Percentiles rank a stretch among this genome's conserved stretches.
Conservation (phyloP, 2,329 filamentous ascomycete species). For the Phaeophleospora eucalypticola region DNA sequence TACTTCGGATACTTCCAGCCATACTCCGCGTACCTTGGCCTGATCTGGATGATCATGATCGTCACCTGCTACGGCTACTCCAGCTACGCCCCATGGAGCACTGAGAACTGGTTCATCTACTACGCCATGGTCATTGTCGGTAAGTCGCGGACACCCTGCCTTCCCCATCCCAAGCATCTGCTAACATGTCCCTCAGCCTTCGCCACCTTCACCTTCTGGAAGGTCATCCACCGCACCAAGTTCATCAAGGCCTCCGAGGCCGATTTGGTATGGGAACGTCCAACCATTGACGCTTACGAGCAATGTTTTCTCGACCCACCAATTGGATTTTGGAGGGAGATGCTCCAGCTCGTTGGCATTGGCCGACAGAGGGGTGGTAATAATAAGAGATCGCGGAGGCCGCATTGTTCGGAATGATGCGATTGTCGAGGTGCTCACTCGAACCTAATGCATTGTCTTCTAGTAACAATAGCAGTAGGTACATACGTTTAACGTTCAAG, state of each 20-base stretch:
- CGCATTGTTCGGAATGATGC: too few species aligned
- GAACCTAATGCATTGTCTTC: too few species aligned
- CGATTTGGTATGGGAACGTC: conserved; percentile 61
- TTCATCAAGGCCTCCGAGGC: conserved; percentile 51
- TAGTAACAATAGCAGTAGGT: too few species aligned
- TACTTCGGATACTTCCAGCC: conserved; percentile 56
- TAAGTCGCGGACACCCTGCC: conserved; percentile 2
- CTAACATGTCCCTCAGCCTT: conserved; percentile 42
- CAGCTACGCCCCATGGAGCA: conserved; percentile 42
- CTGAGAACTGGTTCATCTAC: conserved; percentile 44
- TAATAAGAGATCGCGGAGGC: too few species aligned
- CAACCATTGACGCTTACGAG: conserved; percentile 57
- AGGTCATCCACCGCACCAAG: conserved; percentile 59
- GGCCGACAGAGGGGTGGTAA: conserved; percentile 14
- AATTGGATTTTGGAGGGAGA: conserved; percentile 54
- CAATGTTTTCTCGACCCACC: conserved; percentile 47
- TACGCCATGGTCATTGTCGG: conserved; percentile 55
- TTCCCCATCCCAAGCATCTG: not conserved
- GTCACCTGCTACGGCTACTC: conserved; percentile 55
- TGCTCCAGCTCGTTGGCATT: conserved; percentile 44
- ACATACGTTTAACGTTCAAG: too few species aligned
- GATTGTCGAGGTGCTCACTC: too few species aligned
- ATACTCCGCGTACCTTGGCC: conserved; percentile 43
- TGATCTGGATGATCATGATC: conserved; percentile 28
- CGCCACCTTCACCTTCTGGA: conserved; percentile 57